Base-by-base conservation (phyloP, 1,139 yeast species). In the Zhuliangozyma blackwelliae region DNA sequence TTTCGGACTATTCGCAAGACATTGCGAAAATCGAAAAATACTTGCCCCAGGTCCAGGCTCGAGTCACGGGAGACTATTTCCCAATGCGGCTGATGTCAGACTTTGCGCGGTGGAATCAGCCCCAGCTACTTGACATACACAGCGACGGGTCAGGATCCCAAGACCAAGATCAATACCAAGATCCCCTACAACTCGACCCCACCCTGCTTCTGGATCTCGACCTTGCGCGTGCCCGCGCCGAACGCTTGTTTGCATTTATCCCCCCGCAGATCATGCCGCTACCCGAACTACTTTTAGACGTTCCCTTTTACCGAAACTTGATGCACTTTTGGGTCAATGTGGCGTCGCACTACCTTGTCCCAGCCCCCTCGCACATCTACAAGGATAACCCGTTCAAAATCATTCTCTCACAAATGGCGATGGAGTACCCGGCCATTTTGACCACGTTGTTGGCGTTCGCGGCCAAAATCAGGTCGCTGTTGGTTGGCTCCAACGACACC, bases 401-500 rank as follows among this genome's bases (percentile, higher is more conserved):
- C 7, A 59, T 82, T 5, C 56, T 85, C 12, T 92, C 94, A 0
- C 77, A 75, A 45, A 71, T 85, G 75, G 90, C 94, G 0, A 65
- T 82, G 69, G 66, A 71, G 13, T 68, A 73, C 37, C 75, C 79
- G 5, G 75, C 85, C 0, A 58, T 85, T 10, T 59, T 83, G 45
- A 72, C 85, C 2, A 63, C 84, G 1, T 52, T 84, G 16, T 59
- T 84, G 28, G 90, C 92, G 2, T 82, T 79, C 54, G 79, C 89
- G 1, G 80, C 87, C 0, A 62, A 72, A 5, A 77, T 81, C 42
- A 64, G 65, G 47, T 56, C 68, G 2, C 57, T 48, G 43, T 51
- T 58, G 21, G 49, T 63, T 39, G 53, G 70, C 26, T 43, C 58
- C 30, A 52, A 59, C 40, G 59, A 56, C 7, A 61, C 65, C 7